Percentiles rank a stretch among this genome's conserved stretches.
Evolutionary conservation across 2,329 filamentous ascomycete genomes (phyloP).

Genomic region (Pseudocercospora ulei): DNA sequence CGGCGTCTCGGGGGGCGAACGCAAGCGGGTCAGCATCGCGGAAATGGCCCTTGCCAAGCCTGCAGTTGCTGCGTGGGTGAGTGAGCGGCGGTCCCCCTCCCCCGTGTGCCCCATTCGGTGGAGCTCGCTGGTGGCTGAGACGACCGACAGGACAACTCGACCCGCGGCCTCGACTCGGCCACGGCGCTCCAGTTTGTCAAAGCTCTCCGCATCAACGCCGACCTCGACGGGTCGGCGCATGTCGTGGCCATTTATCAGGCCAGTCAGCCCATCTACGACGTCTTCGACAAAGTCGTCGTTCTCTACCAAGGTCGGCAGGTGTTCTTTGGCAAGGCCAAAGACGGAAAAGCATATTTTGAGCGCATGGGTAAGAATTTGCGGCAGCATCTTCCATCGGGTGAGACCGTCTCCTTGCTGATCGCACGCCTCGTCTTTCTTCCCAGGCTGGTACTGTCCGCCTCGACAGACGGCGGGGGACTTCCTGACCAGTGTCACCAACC

Average conservation of each 20-base stretch:
- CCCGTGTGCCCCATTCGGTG: no score
- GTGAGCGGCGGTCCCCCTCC: no score
- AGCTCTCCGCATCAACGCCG: constrained; percentile 52
- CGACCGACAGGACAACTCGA: constrained; percentile 58
- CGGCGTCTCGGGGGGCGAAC: constrained; percentile 57
- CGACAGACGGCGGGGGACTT: no score
- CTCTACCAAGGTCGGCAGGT: constrained; percentile 56
- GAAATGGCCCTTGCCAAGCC: constrained; percentile 51
- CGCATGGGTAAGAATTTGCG: no score
- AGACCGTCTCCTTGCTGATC: no score
- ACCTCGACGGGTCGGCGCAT: constrained; percentile 49
- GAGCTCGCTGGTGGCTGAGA: constrained; percentile 48
- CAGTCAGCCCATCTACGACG: constrained; percentile 56
- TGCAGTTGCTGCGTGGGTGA: constrained; percentile 32
- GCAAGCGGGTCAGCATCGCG: constrained; percentile 59
- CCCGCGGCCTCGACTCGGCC: constrained; percentile 55
- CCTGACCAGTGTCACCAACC: constrained; percentile 51
- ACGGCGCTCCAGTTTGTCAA: constrained; percentile 48
- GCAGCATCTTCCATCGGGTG: no score
- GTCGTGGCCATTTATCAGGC: constrained; percentile 60
- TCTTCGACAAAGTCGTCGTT: constrained; percentile 60
- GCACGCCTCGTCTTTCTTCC: constrained; percentile 55
- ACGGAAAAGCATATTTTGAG: constrained; percentile 53
- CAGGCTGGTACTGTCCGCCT: constrained; percentile 54
- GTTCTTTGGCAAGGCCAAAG: constrained; percentile 51